A percentile compares a stretch with the other conserved stretches of the same genome.
These are phyloP conservation scores for Clonostachys chloroleuca DNA, from an alignment of 2,329 filamentous ascomycete species.

Conservation along the genomic window DNA sequence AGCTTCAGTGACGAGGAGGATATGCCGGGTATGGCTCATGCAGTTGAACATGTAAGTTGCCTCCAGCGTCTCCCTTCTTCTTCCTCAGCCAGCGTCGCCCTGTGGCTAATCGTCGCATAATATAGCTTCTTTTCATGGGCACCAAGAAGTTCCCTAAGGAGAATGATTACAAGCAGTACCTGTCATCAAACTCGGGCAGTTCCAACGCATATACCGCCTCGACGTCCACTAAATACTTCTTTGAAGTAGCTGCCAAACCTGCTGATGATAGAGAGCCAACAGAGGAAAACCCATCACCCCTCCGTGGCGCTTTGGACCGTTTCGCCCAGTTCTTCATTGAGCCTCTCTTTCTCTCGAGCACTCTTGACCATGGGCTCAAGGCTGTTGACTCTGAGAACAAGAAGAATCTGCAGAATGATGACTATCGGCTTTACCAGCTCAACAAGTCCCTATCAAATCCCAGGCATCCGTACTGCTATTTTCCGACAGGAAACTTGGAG, in stretches of 20 bases:
- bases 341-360: conserved; percentile 80
- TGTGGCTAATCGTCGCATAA: not conserved
- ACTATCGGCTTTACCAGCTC: conserved; percentile 82
- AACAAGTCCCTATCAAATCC: conserved; percentile 86
- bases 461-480: conserved; percentile 84
- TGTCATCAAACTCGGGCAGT: conserved; percentile 82
- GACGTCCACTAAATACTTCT: conserved; percentile 96
- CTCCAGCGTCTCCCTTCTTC: not conserved
- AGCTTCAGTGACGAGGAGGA: conserved; percentile 89
- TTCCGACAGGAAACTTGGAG: conserved; percentile 85
- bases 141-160: conserved; percentile 96
- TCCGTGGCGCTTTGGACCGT: conserved; percentile 81
- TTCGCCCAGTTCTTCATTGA: conserved; percentile 94
- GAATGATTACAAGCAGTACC: conserved; percentile 93
- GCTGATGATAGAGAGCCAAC: conserved; percentile 54
- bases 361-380: conserved; percentile 79
- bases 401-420: conserved; percentile 91
- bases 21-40: conserved; percentile 93
- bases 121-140: conserved; percentile 86
- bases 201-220: conserved; percentile 94
- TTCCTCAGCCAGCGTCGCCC: conserved; percentile 9
- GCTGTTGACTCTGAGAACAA: conserved; percentile 96
- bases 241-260: conserved; percentile 83
- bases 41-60: conserved; percentile 74
- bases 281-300: conserved; percentile 49